These are phyloP conservation scores for Colletotrichum phormii DNA, from an alignment of 2,329 filamentous ascomycete genomes.

Conservation along the genomic window DNA sequence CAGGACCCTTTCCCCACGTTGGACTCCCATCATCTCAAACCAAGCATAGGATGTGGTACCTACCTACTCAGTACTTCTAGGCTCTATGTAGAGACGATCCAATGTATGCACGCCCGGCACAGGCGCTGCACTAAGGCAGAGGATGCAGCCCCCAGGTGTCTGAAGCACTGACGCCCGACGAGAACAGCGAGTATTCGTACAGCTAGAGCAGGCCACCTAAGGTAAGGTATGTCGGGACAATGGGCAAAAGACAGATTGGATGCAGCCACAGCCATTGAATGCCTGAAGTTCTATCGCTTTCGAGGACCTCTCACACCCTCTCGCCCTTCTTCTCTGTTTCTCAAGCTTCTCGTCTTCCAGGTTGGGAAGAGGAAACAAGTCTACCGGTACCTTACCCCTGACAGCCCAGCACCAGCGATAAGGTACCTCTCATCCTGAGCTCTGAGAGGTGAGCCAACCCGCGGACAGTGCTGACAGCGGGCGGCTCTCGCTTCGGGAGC, in stretches of 20 bases:
- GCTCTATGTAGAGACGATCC: background rate
- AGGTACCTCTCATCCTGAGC: background rate
- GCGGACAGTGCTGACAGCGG: conserved; percentile 18
- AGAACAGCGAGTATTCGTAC: background rate
- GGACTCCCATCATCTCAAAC: background rate
- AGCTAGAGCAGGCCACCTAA: background rate
- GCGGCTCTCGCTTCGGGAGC: conserved; percentile 33
- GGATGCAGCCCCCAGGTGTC: background rate
- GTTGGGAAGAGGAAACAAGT: background rate
- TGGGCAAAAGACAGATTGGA: no score
- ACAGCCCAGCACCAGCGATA: conserved; percentile 4
- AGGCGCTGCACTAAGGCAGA: background rate
- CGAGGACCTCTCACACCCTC: background rate
- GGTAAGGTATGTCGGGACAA: no score
- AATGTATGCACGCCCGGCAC: background rate
- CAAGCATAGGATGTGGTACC: background rate
- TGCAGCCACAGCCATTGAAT: no score
- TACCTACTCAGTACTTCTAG: background rate
- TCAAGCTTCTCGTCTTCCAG: background rate
- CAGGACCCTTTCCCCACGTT: background rate
- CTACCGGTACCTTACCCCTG: background rate
- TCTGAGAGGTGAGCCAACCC: background rate
- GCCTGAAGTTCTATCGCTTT: no score
- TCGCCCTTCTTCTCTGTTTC: background rate
- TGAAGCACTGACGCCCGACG: conserved; percentile 25